phyloP scores from a whole-genome alignment of 2,329 filamentous ascomycete species.

The Botryotinia convoluta region DNA sequence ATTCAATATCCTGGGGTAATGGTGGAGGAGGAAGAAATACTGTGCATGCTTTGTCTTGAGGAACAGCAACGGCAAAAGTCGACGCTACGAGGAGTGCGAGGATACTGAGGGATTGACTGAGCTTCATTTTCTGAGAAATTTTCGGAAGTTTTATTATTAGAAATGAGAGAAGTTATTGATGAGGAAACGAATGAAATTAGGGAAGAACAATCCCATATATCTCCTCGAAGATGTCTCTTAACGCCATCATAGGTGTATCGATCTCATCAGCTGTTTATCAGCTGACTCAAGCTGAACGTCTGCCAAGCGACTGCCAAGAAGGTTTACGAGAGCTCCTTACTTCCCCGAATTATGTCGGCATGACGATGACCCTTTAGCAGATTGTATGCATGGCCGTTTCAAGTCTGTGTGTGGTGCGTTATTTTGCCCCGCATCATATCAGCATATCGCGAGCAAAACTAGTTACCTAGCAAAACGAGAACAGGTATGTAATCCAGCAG shows the following conservation, averaged over 20 bases:
- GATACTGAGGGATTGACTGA: slow-evolving; percentile 10
- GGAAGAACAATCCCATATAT: background rate
- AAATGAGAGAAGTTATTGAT: background rate
- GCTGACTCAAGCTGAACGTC: slow-evolving; percentile 2
- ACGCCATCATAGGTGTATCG: background rate
- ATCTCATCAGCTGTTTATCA: slow-evolving; percentile 16
- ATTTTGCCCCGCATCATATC: background rate
- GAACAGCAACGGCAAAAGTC: background rate
- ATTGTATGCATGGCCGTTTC: background rate
- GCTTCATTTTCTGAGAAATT: slow-evolving; percentile 6
- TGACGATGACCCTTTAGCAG: background rate
- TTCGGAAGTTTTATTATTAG: background rate
- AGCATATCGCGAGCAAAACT: background rate
- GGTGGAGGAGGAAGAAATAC: background rate
- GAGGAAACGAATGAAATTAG: background rate
- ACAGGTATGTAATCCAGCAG: background rate
- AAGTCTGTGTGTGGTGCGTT: background rate
- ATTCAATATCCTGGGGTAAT: background rate
- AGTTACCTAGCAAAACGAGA: background rate
- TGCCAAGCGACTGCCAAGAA: slow-evolving; percentile 18
- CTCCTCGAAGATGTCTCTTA: background rate
- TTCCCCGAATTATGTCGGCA: background rate
- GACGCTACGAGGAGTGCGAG: background rate
- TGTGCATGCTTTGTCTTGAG: slow-evolving; percentile 3
- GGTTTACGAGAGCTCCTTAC: slow-evolving; percentile 15